phyloP scores from a whole-genome alignment of 176 grass and related monocot genomes.

The Carex cristatella region DNA sequence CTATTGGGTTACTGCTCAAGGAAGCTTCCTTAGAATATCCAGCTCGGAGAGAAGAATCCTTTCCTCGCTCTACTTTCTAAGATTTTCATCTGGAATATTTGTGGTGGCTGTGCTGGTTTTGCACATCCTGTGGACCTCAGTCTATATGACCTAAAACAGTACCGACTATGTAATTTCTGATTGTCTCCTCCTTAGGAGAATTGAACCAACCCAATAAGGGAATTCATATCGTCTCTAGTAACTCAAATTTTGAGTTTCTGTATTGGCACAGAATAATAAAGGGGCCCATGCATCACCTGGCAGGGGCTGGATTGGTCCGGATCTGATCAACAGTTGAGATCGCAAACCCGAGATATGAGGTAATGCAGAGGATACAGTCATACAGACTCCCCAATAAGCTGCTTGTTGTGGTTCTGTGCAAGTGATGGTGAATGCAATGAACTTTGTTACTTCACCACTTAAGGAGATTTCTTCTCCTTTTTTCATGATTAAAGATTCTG shows the following conservation, averaged over 20 bases:
- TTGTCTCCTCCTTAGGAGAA: not conserved
- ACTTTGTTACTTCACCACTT: not conserved
- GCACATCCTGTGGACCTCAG: not conserved
- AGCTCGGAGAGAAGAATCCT: not conserved
- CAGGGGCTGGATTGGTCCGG: too few relatives aligned
- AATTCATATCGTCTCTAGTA: too few relatives aligned
- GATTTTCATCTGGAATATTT: not conserved
- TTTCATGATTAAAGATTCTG: not conserved
- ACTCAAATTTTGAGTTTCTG: too few relatives aligned
- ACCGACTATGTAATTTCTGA: not conserved
- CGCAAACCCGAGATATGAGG: too few relatives aligned
- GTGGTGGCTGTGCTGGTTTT: not conserved
- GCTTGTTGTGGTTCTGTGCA: not conserved
- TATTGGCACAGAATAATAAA: too few relatives aligned
- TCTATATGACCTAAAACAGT: not conserved
- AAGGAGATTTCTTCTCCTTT: not conserved
- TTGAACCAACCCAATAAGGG: not conserved
- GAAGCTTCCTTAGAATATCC: slow-evolving; percentile 9
- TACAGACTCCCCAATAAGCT: not conserved
- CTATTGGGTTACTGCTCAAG: not conserved
- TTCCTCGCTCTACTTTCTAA: not conserved
- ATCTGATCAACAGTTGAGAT: too few relatives aligned
- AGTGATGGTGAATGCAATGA: not conserved
- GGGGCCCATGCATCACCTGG: too few relatives aligned
- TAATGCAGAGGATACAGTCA: too few relatives aligned